Evolutionary conservation across 1,284 basidiomycete genomes (phyloP), one percentile per base, ranked within the genome.

Genomic region (Heterobasidion parviporum): DNA sequence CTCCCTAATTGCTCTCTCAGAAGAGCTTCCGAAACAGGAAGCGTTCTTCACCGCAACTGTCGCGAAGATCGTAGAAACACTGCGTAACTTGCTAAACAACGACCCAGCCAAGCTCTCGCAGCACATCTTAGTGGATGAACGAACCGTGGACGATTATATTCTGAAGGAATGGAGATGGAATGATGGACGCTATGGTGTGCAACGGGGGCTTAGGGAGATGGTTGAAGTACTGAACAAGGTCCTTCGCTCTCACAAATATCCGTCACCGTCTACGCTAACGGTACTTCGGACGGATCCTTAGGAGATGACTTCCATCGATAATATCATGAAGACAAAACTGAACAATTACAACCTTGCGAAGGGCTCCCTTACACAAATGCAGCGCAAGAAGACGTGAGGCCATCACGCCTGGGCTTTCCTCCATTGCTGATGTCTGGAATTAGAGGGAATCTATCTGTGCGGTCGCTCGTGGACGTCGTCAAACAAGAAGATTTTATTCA

Each of bases 291-390:
- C 9, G 18, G 12, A 32, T 6, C 10, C 6, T n/a, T 61, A 94
- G 92, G 93, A 95, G 77, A 89, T 94, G 84, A 78, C 78, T 43
- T 91, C 91, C 20, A 92, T 95, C 61, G 93, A 96, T 70, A 87
- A 87, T 66, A 83, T 88, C 43, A 88, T 94, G 82, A 95, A 91
- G 77, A 78, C 85, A 57, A 98, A 98, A 72, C 74, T 95, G 36
- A 90, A 87, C 65, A 87, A 85, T 65, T 99, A 99, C 73, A 96
- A 95, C 67, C 76, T 96, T 18, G 91, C 94, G 54, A 99, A 99
- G 72, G 94, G 95, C 0, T 87, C 91, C 49, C 76, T 99, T 57
- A 85, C 87, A n/a, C 89, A 93, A 67, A 85, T 98, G 76, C 93
- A 98, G 69, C 85, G 96, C 61, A 98, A 94, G 81, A 92, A 92